A percentile compares a stretch with the other conserved stretches of the same genome.
These are phyloP conservation scores for Blastobotrys chiropterorum DNA, from an alignment of 805 yeast species.

Conservation along the genomic window DNA sequence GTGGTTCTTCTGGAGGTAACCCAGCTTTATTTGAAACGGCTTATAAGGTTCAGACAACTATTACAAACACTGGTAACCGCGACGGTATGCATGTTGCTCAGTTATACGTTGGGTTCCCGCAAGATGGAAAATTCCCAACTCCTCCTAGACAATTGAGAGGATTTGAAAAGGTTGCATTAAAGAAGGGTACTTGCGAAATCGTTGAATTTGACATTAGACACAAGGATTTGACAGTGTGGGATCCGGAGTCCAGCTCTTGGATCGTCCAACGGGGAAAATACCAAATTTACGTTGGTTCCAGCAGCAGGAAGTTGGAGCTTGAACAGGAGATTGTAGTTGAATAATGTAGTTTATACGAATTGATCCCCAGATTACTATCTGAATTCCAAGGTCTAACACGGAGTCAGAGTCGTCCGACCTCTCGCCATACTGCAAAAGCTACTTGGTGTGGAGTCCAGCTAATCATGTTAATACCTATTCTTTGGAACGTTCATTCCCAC, in stretches of 20 bases:
- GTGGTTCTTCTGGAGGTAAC: slow-evolving; percentile 49
- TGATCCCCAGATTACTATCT: too few relatives aligned
- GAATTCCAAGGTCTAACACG: too few relatives aligned
- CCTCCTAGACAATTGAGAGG: slow-evolving; percentile 50
- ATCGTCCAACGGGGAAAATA: slow-evolving; percentile 50
- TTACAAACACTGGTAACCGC: slow-evolving; percentile 42
- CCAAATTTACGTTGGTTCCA: slow-evolving; percentile 43
- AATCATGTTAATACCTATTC: too few relatives aligned
- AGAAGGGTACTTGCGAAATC: slow-evolving; percentile 35
- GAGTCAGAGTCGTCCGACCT: too few relatives aligned
- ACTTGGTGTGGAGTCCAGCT: too few relatives aligned
- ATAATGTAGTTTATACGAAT: too few relatives aligned
- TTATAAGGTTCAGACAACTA: slow-evolving; percentile 39
- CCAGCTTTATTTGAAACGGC: slow-evolving; percentile 52
- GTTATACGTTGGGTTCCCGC: slow-evolving; percentile 43
- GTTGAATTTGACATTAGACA: slow-evolving; percentile 42
- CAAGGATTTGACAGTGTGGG: slow-evolving; percentile 55
- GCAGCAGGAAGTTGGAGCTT: slow-evolving; percentile 17
- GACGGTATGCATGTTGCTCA: slow-evolving; percentile 48
- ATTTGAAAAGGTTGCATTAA: slow-evolving; percentile 46
- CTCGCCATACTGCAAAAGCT: too few relatives aligned
- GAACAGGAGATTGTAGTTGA: too few relatives aligned
- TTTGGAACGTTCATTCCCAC: too few relatives aligned
- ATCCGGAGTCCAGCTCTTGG: slow-evolving; percentile 51
- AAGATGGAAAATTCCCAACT: slow-evolving; percentile 38